A percentile compares a stretch with the other conserved stretches of the same genome.
Conservation (phyloP, 352 stramenopile species). For the Aphanomyces cochlioides region DNA sequence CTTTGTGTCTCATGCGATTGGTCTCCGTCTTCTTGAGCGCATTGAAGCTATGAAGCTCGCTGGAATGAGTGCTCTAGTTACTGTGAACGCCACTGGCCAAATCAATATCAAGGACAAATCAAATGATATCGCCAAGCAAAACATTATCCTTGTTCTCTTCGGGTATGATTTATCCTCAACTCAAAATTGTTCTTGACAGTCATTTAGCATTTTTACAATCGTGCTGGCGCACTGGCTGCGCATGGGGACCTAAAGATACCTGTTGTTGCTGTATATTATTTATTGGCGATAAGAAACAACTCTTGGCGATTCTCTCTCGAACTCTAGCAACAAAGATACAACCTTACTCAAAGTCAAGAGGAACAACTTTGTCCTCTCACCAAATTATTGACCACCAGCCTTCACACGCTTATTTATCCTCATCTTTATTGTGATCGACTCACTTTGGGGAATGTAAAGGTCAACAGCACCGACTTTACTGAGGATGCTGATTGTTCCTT, state of each 20-base stretch:
- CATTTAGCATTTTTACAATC: conserved; percentile 7
- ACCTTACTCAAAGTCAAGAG: too few species aligned
- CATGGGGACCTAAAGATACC: background rate
- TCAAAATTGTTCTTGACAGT: background rate
- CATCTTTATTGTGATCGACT: too few species aligned
- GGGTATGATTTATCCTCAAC: background rate
- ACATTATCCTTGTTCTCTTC: conserved; percentile 9
- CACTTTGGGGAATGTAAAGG: too few species aligned
- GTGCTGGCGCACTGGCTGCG: conserved; percentile 11
- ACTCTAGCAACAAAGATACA: background rate
- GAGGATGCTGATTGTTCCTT: too few species aligned
- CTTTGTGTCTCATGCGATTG: conserved; percentile 17
- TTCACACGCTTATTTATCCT: too few species aligned
- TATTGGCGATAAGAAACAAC: background rate
- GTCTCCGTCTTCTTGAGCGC: conserved; percentile 1
- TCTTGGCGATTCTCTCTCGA: background rate
- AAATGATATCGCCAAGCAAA: conserved; percentile 5
- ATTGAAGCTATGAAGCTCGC: conserved; percentile 3
- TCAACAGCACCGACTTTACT: too few species aligned
- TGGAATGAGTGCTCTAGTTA: background rate
- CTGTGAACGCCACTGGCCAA: conserved; percentile 4
- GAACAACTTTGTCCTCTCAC: too few species aligned
- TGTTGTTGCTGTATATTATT: background rate
- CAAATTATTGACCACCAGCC: too few species aligned
- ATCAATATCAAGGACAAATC: conserved; percentile 6